phyloP scores from a whole-genome alignment of 2,329 filamentous ascomycete species.

The Fusarium pininemorale region DNA sequence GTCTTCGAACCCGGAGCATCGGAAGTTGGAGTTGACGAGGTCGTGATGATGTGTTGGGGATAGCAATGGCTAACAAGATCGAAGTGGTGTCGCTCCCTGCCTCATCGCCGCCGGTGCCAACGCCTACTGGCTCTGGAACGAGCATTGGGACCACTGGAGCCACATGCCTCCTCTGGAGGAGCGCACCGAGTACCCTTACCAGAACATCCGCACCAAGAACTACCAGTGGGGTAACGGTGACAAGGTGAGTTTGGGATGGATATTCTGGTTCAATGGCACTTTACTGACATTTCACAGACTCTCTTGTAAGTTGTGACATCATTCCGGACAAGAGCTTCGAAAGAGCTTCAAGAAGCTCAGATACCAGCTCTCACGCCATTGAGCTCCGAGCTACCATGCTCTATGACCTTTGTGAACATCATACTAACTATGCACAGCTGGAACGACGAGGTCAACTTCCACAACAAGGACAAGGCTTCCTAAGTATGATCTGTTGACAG shows the following conservation, averaged over 20 bases:
- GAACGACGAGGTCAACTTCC: conserved; percentile 96
- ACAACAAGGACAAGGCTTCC: conserved; percentile 84
- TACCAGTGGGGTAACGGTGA: conserved; percentile 95
- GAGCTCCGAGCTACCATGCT: not conserved
- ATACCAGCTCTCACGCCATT: not conserved
- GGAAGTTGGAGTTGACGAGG: conserved; percentile 25
- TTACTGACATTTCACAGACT: conserved; percentile 59
- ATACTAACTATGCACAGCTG: conserved; percentile 68
- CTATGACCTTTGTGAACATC: not conserved
- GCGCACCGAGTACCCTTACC: conserved; percentile 91
- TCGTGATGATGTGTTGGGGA: not conserved
- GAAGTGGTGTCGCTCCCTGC: conserved; percentile 77
- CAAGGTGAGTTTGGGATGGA: conserved; percentile 68
- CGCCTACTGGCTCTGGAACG: conserved; percentile 89
- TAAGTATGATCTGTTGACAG: conserved; percentile 46
- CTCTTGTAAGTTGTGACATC: conserved; percentile 51
- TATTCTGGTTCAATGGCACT: not conserved
- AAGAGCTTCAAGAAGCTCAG: conserved; percentile 14
- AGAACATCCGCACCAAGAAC: conserved; percentile 98
- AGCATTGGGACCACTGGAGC: conserved; percentile 96
- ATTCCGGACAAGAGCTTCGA: not conserved
- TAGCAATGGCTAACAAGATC: conserved; percentile 35
- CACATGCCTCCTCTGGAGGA: conserved; percentile 91
- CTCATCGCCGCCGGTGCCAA: conserved; percentile 79
- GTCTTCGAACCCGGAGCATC: conserved; percentile 17